These are phyloP conservation scores for Solanum sitiens DNA, from an alignment of 257 asterid species.

Conservation along the genomic window DNA sequence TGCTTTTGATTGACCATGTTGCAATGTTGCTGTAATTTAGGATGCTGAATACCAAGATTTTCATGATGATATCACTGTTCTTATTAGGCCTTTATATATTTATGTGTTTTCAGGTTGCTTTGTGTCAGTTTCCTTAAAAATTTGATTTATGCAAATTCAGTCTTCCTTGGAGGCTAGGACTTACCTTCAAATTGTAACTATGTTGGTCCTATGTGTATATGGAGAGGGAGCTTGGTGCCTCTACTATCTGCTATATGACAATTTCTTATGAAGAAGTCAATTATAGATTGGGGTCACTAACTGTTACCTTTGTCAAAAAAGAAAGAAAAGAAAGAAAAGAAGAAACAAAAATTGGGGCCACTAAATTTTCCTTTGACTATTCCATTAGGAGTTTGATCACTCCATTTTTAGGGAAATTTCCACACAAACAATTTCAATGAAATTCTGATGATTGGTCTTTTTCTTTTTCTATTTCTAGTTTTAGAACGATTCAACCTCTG, in stretches of 20 bases:
- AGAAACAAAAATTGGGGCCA: too few relatives aligned
- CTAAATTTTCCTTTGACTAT: background rate
- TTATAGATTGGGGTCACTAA: background rate
- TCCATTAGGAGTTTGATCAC: background rate
- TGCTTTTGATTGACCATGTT: conserved; percentile 79
- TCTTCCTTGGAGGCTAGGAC: background rate
- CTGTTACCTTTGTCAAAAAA: background rate
- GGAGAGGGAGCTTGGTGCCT: background rate
- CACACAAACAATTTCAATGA: background rate
- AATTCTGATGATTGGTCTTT: background rate
- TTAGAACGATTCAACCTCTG: background rate
- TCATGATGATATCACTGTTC: conserved; percentile 15
- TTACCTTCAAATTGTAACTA: background rate
- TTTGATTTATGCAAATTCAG: background rate
- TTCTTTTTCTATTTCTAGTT: too few relatives aligned
- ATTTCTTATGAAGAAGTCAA: background rate
- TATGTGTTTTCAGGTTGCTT: background rate
- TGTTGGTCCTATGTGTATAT: background rate
- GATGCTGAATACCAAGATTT: conserved; percentile 20
- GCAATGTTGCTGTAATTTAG: conserved; percentile 38
- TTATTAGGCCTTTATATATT: conserved; percentile 20
- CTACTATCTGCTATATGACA: background rate
- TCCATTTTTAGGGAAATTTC: background rate
- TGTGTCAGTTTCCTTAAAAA: background rate
- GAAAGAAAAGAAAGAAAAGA: too few relatives aligned